phyloP scores from a whole-genome alignment of 306 rosid species.

The Notholithocarpus densiflorus region DNA sequence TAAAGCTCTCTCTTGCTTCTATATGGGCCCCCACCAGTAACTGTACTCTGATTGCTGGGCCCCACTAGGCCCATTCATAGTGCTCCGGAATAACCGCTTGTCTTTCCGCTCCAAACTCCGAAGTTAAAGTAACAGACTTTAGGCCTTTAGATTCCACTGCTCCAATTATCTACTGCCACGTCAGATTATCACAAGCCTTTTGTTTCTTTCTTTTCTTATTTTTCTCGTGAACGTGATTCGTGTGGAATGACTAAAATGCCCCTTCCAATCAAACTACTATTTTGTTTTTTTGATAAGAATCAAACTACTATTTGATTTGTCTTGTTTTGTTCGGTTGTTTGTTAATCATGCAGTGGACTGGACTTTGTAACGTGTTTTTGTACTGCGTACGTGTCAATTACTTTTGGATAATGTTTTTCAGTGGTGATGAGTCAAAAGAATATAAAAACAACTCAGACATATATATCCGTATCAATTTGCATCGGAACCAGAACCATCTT shows the following conservation, averaged over 20 bases:
- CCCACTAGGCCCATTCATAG: background rate
- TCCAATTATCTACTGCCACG: conserved; percentile 8
- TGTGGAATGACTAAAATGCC: background rate
- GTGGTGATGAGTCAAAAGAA: too few relatives aligned
- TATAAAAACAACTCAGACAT: too few relatives aligned
- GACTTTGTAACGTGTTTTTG: too few relatives aligned
- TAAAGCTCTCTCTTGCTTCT: too few relatives aligned
- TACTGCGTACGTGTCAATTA: too few relatives aligned
- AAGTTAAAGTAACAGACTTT: background rate
- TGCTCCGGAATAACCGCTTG: conserved; percentile 17
- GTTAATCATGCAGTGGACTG: background rate
- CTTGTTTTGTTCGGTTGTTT: too few relatives aligned
- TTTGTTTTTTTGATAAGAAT: too few relatives aligned
- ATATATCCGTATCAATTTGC: too few relatives aligned
- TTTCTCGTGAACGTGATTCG: background rate
- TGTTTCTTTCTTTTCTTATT: background rate
- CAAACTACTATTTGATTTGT: too few relatives aligned
- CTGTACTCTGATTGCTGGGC: background rate
- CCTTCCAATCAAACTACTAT: background rate
- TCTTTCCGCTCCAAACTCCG: background rate
- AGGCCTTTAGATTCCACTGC: background rate
- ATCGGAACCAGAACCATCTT: too few relatives aligned
- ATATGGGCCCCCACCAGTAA: background rate
- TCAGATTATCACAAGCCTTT: background rate
- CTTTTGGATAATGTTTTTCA: too few relatives aligned